Evolutionary conservation across 192 early-diverging fungal species (phyloP).

Genomic region (Oehlia diaphana): DNA sequence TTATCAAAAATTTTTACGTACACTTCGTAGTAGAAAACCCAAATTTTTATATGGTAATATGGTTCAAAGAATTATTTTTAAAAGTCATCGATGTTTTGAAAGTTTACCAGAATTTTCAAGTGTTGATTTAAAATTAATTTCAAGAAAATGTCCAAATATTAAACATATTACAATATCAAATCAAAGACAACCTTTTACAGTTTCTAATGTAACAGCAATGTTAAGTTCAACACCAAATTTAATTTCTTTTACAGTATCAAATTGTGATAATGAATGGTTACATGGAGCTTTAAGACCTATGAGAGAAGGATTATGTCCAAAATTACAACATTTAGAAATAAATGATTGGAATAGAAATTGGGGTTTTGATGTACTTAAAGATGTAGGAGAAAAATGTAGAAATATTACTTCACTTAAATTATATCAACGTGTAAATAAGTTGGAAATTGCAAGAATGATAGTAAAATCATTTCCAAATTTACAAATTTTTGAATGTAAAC

Average conservation of each 20-base stretch:
- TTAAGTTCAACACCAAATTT: constrained; percentile 1
- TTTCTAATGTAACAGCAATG: not conserved
- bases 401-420: constrained; percentile 9
- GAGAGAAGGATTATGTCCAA: constrained; percentile 4
- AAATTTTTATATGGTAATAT: constrained; percentile 6
- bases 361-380: not conserved
- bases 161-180: constrained; percentile 2
- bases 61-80: constrained; percentile 4
- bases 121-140: constrained; percentile 3
- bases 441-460: not conserved
- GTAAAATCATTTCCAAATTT: constrained; percentile 14
- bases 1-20: not conserved
- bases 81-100: not conserved
- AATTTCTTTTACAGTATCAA: not conserved
- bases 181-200: not conserved
- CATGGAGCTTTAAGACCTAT: constrained; percentile 1
- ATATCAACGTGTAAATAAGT: not conserved
- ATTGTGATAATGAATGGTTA: constrained; percentile 15
- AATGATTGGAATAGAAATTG: constrained; percentile 7
- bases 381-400: constrained; percentile 1
- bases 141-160: constrained; percentile 12
- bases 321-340: constrained; percentile 14
- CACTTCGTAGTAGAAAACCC: constrained; percentile 6
- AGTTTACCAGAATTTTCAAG: not conserved
- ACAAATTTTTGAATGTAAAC: constrained; percentile 12